A percentile compares a stretch with the other conserved stretches of the same genome.
Conservation (phyloP, 108 stramenopile genomes). For the Poteriospumella lacustris region DNA sequence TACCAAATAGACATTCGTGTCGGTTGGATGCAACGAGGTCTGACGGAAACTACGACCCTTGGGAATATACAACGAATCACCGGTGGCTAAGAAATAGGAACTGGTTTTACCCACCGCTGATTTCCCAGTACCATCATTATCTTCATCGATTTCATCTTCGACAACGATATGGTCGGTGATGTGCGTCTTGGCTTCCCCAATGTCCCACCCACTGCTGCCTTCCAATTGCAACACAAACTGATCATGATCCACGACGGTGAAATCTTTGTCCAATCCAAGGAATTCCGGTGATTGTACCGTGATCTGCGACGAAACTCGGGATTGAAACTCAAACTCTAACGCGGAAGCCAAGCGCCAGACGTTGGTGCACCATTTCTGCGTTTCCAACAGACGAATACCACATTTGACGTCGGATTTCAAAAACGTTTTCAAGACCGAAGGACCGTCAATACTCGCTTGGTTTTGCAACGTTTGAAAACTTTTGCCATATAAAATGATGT, state of each 20-base stretch:
- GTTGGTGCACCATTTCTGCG: background rate
- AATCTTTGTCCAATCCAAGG: background rate
- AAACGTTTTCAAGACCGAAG: too few relatives aligned
- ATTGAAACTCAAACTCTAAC: slow-evolving; percentile 16
- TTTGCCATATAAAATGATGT: background rate
- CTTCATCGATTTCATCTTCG: slow-evolving; percentile 63
- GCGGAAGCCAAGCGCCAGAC: background rate
- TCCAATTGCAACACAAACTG: slow-evolving; percentile 10
- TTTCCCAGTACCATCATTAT: slow-evolving; percentile 30
- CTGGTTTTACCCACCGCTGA: slow-evolving; percentile 36
- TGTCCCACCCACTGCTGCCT: slow-evolving; percentile 12
- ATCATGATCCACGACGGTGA: background rate
- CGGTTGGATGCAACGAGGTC: background rate
- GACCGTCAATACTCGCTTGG: background rate
- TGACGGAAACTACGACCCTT: slow-evolving; percentile 66
- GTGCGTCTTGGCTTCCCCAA: background rate
- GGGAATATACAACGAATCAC: slow-evolving; percentile 72
- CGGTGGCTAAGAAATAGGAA: slow-evolving; percentile 62
- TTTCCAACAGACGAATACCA: background rate
- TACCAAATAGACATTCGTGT: background rate
- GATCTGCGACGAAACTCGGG: background rate
- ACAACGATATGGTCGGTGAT: background rate
- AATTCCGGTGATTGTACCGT: background rate
- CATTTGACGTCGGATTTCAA: background rate
- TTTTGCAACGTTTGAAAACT: background rate